Base-by-base conservation (phyloP, 768 basidiomycete species). In the Pleurotus cornucopiae region DNA sequence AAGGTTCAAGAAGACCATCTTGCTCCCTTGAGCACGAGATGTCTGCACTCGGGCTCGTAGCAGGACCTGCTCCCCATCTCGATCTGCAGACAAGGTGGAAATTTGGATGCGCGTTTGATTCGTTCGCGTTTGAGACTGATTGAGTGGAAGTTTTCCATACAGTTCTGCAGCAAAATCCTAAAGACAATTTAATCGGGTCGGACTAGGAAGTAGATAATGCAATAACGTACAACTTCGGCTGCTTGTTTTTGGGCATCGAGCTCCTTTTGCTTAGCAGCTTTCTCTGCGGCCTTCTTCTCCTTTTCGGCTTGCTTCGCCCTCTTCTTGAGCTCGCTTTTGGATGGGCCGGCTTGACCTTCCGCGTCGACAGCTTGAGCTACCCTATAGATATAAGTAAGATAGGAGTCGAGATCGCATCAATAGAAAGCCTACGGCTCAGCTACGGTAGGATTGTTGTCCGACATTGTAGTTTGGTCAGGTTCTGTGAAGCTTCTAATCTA, bases 1-100 rank as follows among this genome's bases (percentile, higher is more conserved):
- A 55, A 99, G 79, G 66, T 87, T 86, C 52, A 98, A 73, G 73
- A 99, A 99, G 51, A 91, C 90, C 85, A 98, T 94, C 76, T 94
- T 99, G 73, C 84, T 91, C 62, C 91, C 94, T 69, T 97, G 92
- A 0, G 91, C 89, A 54, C 97, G 87, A 23, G 89, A 88, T 13
- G 89, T 94, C 68, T 96, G 93, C 44, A 99, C 79, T 55, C 97
- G 85, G 11, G 94, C 94, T 61, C 96, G 89, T 58, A 98, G 75
- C 57, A 91, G 73, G 49, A 98, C 88, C 5, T 76, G 81, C 66
- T 95, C 76, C 5, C 86, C 93, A 59, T 86, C 83, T 61, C 83
- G 75, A 38, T 81, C 73, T 44, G 46, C 45, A 12, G 79, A 82
- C 49, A 98, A 72, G 14, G 82, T 72, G 16, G 76, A 69, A 61